A percentile compares a stretch with the other conserved stretches of the same genome.
Conservation (phyloP, 371 early-diverging fungal genomes). For the Rhizomucor miehei region DNA sequence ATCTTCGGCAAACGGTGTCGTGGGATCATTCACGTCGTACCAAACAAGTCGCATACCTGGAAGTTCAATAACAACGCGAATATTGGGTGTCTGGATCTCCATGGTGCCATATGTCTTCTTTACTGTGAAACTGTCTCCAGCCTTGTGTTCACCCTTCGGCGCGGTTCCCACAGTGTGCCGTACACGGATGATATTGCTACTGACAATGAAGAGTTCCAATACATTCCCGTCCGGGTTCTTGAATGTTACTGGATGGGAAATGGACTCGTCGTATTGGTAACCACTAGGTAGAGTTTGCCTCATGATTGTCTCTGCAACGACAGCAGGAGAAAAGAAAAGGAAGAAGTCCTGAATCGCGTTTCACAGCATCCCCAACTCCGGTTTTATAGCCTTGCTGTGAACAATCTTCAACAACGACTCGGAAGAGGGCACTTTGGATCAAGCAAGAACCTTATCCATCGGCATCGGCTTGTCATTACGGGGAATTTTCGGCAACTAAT, state of each 20-base stretch:
- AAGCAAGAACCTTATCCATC: no score
- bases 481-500: no score
- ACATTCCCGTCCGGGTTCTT: conserved; percentile 20
- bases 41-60: conserved; percentile 16
- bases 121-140: no score
- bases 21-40: conserved; percentile 12
- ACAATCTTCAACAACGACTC: no score
- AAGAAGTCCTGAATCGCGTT: no score
- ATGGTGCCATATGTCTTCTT: background rate
- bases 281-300: conserved; percentile 26
- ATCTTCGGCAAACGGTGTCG: conserved; percentile 49
- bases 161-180: background rate
- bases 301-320: conserved; percentile 15
- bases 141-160: no score
- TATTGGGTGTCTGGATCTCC: conserved; percentile 12
- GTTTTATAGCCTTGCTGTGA: no score
- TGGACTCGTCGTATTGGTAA: conserved; percentile 17
- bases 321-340: conserved; percentile 6
- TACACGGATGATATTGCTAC: conserved; percentile 18
- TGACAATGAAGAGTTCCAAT: conserved; percentile 16
- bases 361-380: no score
- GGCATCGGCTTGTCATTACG: no score
- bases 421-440: no score
- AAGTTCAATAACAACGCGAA: conserved; percentile 19
- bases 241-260: conserved; percentile 24